Conservation (phyloP, 148 eudicot species). For the Rhododendron molle region DNA sequence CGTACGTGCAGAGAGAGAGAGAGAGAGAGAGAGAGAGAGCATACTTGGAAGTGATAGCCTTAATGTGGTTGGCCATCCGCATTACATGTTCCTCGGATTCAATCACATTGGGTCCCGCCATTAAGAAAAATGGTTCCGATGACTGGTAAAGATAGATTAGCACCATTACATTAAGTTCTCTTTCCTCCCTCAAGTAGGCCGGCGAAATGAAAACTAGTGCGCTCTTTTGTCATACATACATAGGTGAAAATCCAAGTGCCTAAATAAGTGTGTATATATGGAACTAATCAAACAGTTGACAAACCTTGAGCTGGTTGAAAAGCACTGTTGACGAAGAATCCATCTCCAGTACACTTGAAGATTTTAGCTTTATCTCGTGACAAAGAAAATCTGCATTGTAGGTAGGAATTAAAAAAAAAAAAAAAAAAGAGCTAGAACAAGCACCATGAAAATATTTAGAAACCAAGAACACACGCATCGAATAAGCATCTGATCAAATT, state of each 20-base stretch:
- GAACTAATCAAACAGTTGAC: not conserved
- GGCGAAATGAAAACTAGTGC: not conserved
- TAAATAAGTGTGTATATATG: not conserved
- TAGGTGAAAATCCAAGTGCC: not conserved
- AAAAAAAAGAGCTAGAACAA: not conserved
- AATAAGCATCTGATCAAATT: too few relatives aligned
- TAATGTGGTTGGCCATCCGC: constrained; percentile 77
- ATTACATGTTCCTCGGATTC: constrained; percentile 94
- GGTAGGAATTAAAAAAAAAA: not conserved
- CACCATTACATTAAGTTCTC: not conserved
- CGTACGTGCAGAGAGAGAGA: not conserved
- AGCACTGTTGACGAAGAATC: constrained; percentile 53
- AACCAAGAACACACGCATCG: too few relatives aligned
- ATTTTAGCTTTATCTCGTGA: not conserved
- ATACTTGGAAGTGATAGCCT: constrained; percentile 69
- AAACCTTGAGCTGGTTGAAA: constrained; percentile 59
- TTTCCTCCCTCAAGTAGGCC: not conserved
- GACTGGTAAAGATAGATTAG: constrained; percentile 23
- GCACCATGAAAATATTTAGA: not conserved
- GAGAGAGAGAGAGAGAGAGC: not conserved
- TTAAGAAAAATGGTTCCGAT: constrained; percentile 76
- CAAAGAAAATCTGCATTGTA: not conserved
- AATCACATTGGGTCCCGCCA: constrained; percentile 96
- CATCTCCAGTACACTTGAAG: constrained; percentile 20
- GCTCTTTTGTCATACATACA: not conserved